A percentile compares a stretch with the other conserved stretches of the same genome.
Conservation (phyloP, 306 rosid genomes). For the Lathyrus sativus region DNA sequence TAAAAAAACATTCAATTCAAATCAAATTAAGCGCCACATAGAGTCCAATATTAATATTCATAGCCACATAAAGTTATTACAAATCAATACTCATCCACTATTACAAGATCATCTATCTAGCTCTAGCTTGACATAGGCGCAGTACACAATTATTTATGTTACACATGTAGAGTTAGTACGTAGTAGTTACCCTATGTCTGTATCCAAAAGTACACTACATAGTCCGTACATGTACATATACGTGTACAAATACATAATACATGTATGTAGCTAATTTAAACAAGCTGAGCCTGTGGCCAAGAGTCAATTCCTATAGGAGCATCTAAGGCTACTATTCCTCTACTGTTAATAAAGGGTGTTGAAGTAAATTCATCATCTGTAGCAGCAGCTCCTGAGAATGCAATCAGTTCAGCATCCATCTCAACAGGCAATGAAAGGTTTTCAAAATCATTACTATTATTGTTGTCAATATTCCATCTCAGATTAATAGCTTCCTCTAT, state of each 20-base stretch:
- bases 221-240: not conserved
- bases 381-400: slow-evolving; percentile 14
- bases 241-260: not conserved
- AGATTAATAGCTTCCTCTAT: not conserved
- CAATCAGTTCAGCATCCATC: slow-evolving; percentile 1
- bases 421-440: not conserved
- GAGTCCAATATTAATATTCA: too few species aligned
- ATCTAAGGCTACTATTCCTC: slow-evolving; percentile 2
- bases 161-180: slow-evolving; percentile 12
- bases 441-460: not conserved
- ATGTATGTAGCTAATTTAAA: not conserved
- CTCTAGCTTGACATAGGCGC: not conserved
- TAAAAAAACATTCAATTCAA: too few species aligned
- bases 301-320: slow-evolving; percentile 12
- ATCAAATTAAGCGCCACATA: too few species aligned
- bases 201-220: not conserved
- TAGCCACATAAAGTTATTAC: too few species aligned
- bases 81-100: too few species aligned
- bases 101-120: too few species aligned
- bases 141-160: slow-evolving; percentile 5
- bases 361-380: slow-evolving; percentile 13
- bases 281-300: slow-evolving; percentile 17
- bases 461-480: slow-evolving; percentile 1
- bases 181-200: not conserved
- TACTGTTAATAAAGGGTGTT: slow-evolving; percentile 2